phyloP scores from a whole-genome alignment of 2,329 filamentous ascomycete genomes.

The Pseudodiploospora longispora region DNA sequence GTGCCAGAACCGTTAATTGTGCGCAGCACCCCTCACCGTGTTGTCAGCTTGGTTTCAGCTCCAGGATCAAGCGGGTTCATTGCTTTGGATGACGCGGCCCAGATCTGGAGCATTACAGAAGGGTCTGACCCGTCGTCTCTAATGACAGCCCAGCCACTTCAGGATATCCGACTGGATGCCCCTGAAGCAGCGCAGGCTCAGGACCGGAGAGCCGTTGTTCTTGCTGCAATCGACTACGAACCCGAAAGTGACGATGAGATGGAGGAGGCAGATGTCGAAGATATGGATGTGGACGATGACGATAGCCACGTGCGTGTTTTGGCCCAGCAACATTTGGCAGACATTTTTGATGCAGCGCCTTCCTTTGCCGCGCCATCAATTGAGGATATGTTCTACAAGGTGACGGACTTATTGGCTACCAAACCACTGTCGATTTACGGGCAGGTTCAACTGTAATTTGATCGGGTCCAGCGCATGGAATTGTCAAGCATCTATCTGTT shows the following conservation, averaged over 20 bases:
- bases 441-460: not conserved
- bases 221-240: slow-evolving; percentile 33
- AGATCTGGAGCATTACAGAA: slow-evolving; percentile 57
- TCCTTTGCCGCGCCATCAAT: slow-evolving; percentile 63
- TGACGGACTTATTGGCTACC: slow-evolving; percentile 52
- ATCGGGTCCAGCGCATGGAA: not conserved
- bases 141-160: slow-evolving; percentile 46
- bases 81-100: slow-evolving; percentile 65
- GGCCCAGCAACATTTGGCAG: slow-evolving; percentile 57
- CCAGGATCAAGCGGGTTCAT: slow-evolving; percentile 63
- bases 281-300: slow-evolving; percentile 36
- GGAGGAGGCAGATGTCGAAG: slow-evolving; percentile 32
- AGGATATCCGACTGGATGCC: slow-evolving; percentile 43
- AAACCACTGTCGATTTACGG: slow-evolving; percentile 34
- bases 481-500: too few species aligned
- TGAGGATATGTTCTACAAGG: slow-evolving; percentile 67
- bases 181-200: slow-evolving; percentile 19
- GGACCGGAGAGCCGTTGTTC: slow-evolving; percentile 19
- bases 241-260: slow-evolving; percentile 34
- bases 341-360: slow-evolving; percentile 62
- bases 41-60: slow-evolving; percentile 60
- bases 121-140: slow-evolving; percentile 47
- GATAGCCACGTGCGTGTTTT: slow-evolving; percentile 54
- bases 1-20: slow-evolving; percentile 51
- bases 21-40: slow-evolving; percentile 46